Evolutionary conservation across 305 asterid genomes (phyloP), one percentile per base, ranked within the genome.

Genomic region (Coffea humblotiana): DNA sequence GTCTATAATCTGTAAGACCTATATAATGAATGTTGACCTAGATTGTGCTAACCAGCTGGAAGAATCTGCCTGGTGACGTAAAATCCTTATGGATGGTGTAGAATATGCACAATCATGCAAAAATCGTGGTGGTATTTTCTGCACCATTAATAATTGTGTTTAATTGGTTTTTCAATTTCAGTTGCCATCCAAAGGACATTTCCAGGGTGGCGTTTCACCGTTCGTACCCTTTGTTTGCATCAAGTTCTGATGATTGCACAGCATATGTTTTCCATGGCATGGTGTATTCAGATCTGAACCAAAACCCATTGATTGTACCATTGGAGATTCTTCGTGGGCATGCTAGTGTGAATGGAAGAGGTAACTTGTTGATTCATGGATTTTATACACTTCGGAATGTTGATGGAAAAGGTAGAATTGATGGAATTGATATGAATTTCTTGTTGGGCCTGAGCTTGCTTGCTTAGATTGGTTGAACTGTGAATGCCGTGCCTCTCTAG

Each of bases 191-290:
- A 14, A 94, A 94, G 87, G 98, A 94, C 87, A 88, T 94, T 71
- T 92, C 88, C 52, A 81, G 87, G 35, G 98, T 96, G 71, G 92
- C 96, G 67, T 90, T 88, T 86, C 99, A 96, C 86, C 92, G 93
- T 32, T 87, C 97, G 18, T 96, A 92, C 86, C 99, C 99, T 82
- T 78, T 96, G 77, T 96, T 92, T 80, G 97, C 97, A n/a, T 89
- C 98, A 10, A 85, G 94, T 87, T 94, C 99, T n/a, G 98, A 96
- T 80, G 99, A 96, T 85, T 83, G 93, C 91, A 90, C 97, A 9
- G 91, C 99, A 54, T 92, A 90, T 79, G 89, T 94, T 70, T 94
- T 91, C 77, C 99, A 96, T 56, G 98, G 98, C 51, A 96, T 89
- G 97, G 98, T 94, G 70, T 96, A 92, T 87, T 92, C 99, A 1